Evolutionary conservation across 2,329 filamentous ascomycete genomes (phyloP).

Genomic region (Exserohilum turcica): DNA sequence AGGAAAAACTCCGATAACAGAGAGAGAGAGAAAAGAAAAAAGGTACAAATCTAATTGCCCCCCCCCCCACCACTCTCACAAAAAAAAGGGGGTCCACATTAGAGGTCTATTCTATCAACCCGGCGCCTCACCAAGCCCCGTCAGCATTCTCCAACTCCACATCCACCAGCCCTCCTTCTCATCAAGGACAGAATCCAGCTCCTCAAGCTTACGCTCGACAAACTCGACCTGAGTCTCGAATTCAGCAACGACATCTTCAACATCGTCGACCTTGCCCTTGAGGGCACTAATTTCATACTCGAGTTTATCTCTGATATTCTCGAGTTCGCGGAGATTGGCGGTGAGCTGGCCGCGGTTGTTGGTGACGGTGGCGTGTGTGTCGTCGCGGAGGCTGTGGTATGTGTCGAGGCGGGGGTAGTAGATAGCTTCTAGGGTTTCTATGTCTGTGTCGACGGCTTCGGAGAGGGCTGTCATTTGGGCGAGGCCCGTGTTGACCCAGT

Average conservation of each 20-base stretch:
- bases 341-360: slow-evolving; percentile 71
- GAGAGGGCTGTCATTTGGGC: slow-evolving; percentile 64
- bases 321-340: slow-evolving; percentile 77
- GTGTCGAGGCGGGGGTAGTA: slow-evolving; percentile 74
- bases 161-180: slow-evolving; percentile 44
- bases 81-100: too few relatives aligned
- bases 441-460: slow-evolving; percentile 60
- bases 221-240: slow-evolving; percentile 70
- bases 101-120: neutral
- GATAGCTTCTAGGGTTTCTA: slow-evolving; percentile 69
- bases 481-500: slow-evolving; percentile 67
- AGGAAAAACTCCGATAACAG: neutral
- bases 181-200: slow-evolving; percentile 61
- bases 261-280: slow-evolving; percentile 80
- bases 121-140: neutral
- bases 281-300: slow-evolving; percentile 89
- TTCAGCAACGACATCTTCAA: slow-evolving; percentile 79
- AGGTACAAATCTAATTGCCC: neutral
- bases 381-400: slow-evolving; percentile 69
- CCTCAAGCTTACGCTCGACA: slow-evolving; percentile 55
- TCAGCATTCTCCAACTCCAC: slow-evolving; percentile 29
- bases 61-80: neutral
- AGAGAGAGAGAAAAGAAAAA: too few relatives aligned
- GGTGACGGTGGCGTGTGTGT: slow-evolving; percentile 69
- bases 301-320: slow-evolving; percentile 79